Conservation (phyloP, 2,329 filamentous ascomycete species). For the Xylariaceae sp. region DNA sequence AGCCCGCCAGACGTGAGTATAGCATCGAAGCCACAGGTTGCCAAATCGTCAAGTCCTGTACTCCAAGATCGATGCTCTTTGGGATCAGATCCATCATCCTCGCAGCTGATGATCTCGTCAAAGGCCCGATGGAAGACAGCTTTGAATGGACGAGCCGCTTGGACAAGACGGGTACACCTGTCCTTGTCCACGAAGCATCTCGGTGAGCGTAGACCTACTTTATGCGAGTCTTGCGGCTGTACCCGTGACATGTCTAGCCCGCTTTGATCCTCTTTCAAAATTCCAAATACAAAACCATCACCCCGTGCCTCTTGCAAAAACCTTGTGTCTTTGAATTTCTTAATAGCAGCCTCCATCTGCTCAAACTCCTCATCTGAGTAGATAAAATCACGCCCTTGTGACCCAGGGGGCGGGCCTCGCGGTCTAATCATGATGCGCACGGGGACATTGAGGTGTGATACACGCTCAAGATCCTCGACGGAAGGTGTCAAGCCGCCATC, state of each 20-base stretch:
- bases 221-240: not conserved
- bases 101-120: slow-evolving; percentile 47
- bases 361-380: slow-evolving; percentile 50
- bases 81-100: slow-evolving; percentile 1
- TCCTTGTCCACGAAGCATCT: slow-evolving; percentile 42
- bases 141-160: slow-evolving; percentile 44
- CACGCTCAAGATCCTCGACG: slow-evolving; percentile 40
- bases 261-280: slow-evolving; percentile 37
- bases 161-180: slow-evolving; percentile 46
- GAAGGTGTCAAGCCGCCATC: slow-evolving; percentile 56
- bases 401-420: slow-evolving; percentile 39
- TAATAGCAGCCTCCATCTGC: slow-evolving; percentile 47
- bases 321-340: slow-evolving; percentile 41
- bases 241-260: not conserved
- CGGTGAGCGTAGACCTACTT: slow-evolving; percentile 14
- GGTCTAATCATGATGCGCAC: slow-evolving; percentile 61
- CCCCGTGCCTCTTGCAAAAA: slow-evolving; percentile 44
- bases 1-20: slow-evolving; percentile 57
- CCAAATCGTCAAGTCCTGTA: slow-evolving; percentile 41
- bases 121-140: slow-evolving; percentile 62
- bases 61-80: slow-evolving; percentile 21
- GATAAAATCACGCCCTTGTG: slow-evolving; percentile 46
- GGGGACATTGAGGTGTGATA: slow-evolving; percentile 40
- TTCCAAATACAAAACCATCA: slow-evolving; percentile 62
- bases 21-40: slow-evolving; percentile 50